phyloP scores from a whole-genome alignment of 148 eudicot genomes.

The Fagopyrum tataricum region DNA sequence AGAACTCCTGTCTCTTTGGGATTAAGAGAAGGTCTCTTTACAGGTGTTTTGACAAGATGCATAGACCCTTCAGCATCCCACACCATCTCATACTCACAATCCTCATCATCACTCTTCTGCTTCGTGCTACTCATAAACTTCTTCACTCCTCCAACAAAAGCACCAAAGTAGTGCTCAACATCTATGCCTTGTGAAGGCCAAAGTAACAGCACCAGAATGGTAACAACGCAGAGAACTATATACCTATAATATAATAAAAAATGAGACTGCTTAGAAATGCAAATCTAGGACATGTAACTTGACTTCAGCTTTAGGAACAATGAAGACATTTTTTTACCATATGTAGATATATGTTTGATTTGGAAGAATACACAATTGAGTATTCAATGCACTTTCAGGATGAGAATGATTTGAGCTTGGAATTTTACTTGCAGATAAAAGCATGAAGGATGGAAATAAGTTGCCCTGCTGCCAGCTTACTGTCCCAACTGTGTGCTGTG shows the following conservation, averaged over 20 bases:
- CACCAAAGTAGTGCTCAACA: slow-evolving; percentile 26
- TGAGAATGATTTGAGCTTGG: slow-evolving; percentile 31
- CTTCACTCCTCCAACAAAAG: slow-evolving; percentile 27
- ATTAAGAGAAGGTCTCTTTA: slow-evolving; percentile 22
- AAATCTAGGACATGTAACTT: not conserved
- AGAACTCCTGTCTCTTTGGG: slow-evolving; percentile 38
- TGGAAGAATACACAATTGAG: slow-evolving; percentile 84
- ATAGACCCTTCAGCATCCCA: slow-evolving; percentile 97
- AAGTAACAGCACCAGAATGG: slow-evolving; percentile 49
- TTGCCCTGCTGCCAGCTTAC: slow-evolving; percentile 98
- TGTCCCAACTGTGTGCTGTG: slow-evolving; percentile 91
- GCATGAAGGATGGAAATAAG: slow-evolving; percentile 83
- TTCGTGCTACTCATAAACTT: slow-evolving; percentile 28
- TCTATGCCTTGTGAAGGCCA: slow-evolving; percentile 65
- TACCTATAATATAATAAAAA: slow-evolving; percentile 44
- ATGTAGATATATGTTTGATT: slow-evolving; percentile 58
- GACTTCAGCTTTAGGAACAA: not conserved
- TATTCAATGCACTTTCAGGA: slow-evolving; percentile 33
- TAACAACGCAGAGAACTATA: slow-evolving; percentile 50
- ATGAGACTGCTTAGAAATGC: not conserved
- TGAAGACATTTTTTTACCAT: slow-evolving; percentile 41
- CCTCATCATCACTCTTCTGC: slow-evolving; percentile 87
- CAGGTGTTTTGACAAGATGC: slow-evolving; percentile 75
- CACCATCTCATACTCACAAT: slow-evolving; percentile 75
- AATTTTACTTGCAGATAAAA: slow-evolving; percentile 57